These are phyloP conservation scores for Termitomyces sp. DNA, from an alignment of 768 basidiomycete genomes.

Conservation along the genomic window DNA sequence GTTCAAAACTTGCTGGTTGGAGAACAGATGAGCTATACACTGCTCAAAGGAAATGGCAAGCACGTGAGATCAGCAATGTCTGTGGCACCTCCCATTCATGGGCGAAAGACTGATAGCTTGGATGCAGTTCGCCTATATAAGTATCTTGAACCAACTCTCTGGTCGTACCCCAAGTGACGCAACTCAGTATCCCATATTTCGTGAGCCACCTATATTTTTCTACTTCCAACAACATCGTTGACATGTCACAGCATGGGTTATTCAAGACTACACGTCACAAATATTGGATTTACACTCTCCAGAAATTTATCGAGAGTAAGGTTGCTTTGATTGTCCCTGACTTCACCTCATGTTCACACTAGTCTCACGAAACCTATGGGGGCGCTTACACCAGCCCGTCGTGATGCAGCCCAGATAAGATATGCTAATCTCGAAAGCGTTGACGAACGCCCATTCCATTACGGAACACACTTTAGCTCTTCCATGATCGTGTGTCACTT, in stretches of 20 bases:
- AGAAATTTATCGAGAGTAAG: constrained; percentile 72
- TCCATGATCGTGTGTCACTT: constrained; percentile 98
- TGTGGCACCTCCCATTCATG: constrained; percentile 18
- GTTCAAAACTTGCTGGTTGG: constrained; percentile 50
- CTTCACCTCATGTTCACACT: background rate
- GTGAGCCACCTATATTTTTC: constrained; percentile 38
- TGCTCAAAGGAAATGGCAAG: constrained; percentile 84
- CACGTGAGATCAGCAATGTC: constrained; percentile 89
- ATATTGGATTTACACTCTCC: constrained; percentile 61
- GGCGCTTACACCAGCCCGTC: constrained; percentile 70
- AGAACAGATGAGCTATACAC: constrained; percentile 58
- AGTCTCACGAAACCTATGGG: constrained; percentile 91
- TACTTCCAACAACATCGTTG: background rate
- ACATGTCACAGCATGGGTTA: constrained; percentile 70
- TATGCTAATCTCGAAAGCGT: constrained; percentile 77
- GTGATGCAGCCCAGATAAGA: constrained; percentile 71
- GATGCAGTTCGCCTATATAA: constrained; percentile 79
- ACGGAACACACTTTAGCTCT: constrained; percentile 93
- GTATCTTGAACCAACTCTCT: constrained; percentile 87
- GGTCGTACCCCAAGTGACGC: constrained; percentile 93
- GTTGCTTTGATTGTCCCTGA: constrained; percentile 4
- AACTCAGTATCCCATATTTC: constrained; percentile 91
- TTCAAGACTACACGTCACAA: constrained; percentile 79
- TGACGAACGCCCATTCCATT: constrained; percentile 86
- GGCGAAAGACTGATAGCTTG: background rate